Evolutionary conservation across 2,329 filamentous ascomycete genomes (phyloP).

Genomic region (Fusarium caatingaense): DNA sequence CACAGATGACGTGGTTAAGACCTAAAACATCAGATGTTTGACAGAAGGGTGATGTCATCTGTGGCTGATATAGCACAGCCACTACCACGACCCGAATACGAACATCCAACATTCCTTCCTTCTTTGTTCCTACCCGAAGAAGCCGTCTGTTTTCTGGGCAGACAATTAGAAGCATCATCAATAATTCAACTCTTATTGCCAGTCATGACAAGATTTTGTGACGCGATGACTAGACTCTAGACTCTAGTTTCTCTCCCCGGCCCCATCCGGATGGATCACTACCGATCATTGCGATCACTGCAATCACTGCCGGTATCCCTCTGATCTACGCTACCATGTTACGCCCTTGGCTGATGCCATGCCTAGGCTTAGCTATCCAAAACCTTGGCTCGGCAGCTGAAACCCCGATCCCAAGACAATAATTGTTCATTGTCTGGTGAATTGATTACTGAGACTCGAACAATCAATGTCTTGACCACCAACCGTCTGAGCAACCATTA

Average conservation of each 20-base stretch:
- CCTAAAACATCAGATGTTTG: conserved; percentile 29
- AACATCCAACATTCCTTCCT: conserved; percentile 20
- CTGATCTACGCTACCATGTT: conserved; percentile 1
- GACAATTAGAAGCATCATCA: conserved; percentile 24
- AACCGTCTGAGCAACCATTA: neutral
- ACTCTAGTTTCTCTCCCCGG: neutral
- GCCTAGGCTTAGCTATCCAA: conserved; percentile 22
- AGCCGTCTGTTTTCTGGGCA: neutral
- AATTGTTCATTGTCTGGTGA: neutral
- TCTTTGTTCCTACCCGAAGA: neutral
- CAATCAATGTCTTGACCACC: neutral
- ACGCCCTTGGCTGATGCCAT: conserved; percentile 28
- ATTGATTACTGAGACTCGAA: neutral
- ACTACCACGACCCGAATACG: conserved; percentile 15
- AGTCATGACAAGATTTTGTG: conserved; percentile 6
- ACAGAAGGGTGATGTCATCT: conserved; percentile 9
- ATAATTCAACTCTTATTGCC: neutral
- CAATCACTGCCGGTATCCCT: neutral
- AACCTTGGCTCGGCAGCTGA: conserved; percentile 40
- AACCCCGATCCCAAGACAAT: conserved; percentile 14
- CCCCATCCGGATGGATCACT: neutral
- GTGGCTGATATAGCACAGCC: conserved; percentile 25
- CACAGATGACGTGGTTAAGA: conserved; percentile 34
- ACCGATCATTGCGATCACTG: neutral
- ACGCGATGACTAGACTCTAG: conserved; percentile 34